A percentile compares a stretch with the other conserved stretches of the same genome.
These are phyloP conservation scores for Novymonas esmeraldas DNA, from an alignment of 208 protist genomes.

Conservation along the genomic window DNA sequence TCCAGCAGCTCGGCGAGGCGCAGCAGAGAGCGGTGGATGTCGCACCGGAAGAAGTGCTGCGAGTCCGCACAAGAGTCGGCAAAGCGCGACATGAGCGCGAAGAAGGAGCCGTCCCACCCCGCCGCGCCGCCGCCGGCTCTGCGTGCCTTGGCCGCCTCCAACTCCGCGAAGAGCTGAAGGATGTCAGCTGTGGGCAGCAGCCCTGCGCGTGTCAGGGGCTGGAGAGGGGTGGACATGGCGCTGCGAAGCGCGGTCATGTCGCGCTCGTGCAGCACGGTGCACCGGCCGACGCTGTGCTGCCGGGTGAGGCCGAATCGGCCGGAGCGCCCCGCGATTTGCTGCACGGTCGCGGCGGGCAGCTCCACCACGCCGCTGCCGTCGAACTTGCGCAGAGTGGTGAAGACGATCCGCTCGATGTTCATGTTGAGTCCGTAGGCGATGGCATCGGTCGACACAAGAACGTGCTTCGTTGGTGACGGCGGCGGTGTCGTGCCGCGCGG, in stretches of 20 bases:
- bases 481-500: no score
- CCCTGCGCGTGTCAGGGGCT: conserved; percentile 49
- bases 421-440: conserved; percentile 97
- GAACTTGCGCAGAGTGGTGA: conserved; percentile 85
- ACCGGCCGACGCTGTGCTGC: conserved; percentile 50
- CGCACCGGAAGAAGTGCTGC: conserved; percentile 72
- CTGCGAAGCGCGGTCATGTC: conserved; percentile 34
- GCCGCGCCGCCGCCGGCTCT: background rate
- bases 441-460: conserved; percentile 94
- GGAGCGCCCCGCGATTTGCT: conserved; percentile 91
- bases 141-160: conserved; percentile 27
- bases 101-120: conserved; percentile 31
- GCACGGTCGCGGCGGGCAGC: conserved; percentile 40
- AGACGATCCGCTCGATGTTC: conserved; percentile 91
- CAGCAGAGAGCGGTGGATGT: conserved; percentile 71
- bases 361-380: conserved; percentile 54
- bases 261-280: conserved; percentile 58
- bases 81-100: conserved; percentile 43
- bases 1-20: conserved; percentile 64
- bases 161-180: conserved; percentile 64
- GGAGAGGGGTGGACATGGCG: conserved; percentile 21
- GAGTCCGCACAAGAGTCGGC: conserved; percentile 34
- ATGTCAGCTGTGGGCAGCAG: conserved; percentile 79
- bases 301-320: conserved; percentile 76
- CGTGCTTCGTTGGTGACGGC: conserved; percentile 39